A percentile compares a stretch with the other conserved stretches of the same genome.
Conservation (phyloP, 192 early-diverging fungal genomes). For the Coemansia aciculifera region DNA sequence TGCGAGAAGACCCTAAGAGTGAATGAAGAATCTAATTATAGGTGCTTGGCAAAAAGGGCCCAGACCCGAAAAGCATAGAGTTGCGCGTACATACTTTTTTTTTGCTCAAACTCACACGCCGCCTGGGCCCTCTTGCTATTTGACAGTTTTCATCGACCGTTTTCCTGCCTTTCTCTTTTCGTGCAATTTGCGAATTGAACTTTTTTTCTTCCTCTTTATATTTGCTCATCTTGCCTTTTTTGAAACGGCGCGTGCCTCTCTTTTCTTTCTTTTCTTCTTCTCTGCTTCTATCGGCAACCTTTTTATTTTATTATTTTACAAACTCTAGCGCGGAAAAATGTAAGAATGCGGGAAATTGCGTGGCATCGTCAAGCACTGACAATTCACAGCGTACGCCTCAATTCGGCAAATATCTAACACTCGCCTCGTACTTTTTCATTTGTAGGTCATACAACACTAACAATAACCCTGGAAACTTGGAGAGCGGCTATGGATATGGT, state of each 20-base stretch:
- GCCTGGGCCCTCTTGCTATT: background rate
- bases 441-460: constrained; percentile 26
- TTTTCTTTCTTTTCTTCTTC: background rate
- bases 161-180: constrained; percentile 14
- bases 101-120: constrained; percentile 1
- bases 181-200: background rate
- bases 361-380: background rate
- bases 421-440: too few species aligned
- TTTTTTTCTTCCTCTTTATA: constrained; percentile 9
- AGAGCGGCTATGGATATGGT: constrained; percentile 16
- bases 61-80: background rate
- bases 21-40: background rate
- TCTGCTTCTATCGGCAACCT: background rate
- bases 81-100: background rate
- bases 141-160: background rate
- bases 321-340: constrained; percentile 4
- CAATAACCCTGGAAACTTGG: constrained; percentile 6
- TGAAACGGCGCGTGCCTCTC: background rate
- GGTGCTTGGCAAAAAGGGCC: background rate
- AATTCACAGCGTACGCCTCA: background rate
- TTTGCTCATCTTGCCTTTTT: background rate
- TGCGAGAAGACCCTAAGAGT: background rate
- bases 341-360: background rate
- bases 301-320: background rate
- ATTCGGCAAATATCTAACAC: background rate